phyloP scores from a whole-genome alignment of 164 flowering plant genomes.

The Chloranthus sessilifolius region DNA sequence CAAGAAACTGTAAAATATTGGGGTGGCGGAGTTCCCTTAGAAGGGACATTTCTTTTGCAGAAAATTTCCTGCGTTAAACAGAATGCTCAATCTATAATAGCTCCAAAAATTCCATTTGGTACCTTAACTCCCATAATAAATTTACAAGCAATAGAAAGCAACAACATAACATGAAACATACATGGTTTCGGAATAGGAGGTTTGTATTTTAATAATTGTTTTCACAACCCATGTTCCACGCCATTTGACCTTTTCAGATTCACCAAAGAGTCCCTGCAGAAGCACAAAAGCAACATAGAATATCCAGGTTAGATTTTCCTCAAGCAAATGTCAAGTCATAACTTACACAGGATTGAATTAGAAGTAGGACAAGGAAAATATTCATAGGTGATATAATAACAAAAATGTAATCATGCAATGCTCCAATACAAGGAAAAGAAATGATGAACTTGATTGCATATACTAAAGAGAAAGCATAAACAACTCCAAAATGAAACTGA shows the following conservation, averaged over 20 bases:
- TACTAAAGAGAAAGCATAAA: no score
- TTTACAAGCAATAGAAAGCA: not conserved
- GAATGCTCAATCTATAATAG: no score
- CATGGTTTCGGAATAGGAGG: conserved; percentile 30
- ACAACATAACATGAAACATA: conserved; percentile 10
- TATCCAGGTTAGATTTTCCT: no score
- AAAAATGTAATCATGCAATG: no score
- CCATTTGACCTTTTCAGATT: conserved; percentile 56
- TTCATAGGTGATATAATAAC: no score
- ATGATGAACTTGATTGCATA: no score
- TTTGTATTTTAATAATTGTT: conserved; percentile 38
- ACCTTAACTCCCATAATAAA: not conserved
- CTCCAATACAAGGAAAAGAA: no score
- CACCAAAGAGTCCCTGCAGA: conserved; percentile 26
- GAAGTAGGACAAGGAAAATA: no score
- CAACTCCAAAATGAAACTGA: no score
- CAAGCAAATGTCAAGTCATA: no score
- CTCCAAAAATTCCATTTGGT: not conserved
- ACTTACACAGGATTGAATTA: no score
- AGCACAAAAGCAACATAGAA: not conserved
- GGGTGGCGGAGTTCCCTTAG: conserved; percentile 57
- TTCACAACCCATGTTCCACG: conserved; percentile 66
- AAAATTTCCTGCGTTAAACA: conserved; percentile 37
- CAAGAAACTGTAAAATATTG: conserved; percentile 62
- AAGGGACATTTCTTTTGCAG: conserved; percentile 40